Evolutionary conservation across 1,284 basidiomycete genomes (phyloP).

Genomic region (Ganoderma multipileum): DNA sequence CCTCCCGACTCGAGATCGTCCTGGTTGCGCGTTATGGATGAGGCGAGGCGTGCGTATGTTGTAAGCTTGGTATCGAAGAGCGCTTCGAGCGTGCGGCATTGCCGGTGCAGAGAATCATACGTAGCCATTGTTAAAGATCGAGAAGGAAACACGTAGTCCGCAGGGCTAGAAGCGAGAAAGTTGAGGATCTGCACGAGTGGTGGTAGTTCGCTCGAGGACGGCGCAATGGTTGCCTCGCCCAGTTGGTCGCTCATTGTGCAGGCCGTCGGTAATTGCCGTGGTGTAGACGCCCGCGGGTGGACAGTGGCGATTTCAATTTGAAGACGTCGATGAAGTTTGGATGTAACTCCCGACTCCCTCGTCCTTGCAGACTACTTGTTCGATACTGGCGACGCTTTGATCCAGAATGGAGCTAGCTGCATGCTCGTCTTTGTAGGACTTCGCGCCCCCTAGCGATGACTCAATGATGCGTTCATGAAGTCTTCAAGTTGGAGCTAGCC

Average conservation of each 20-base stretch:
- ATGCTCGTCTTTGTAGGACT: not conserved
- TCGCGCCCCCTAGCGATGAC: not conserved
- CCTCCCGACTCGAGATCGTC: conserved; percentile 78
- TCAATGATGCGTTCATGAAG: conserved; percentile 10
- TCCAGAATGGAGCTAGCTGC: not conserved
- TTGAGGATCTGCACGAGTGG: not conserved
- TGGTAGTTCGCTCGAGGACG: not conserved
- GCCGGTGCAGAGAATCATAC: conserved; percentile 83
- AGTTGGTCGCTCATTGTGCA: conserved; percentile 1
- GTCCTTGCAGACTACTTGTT: not conserved
- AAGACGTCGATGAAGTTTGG: not conserved
- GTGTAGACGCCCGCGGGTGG: not conserved
- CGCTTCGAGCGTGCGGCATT: conserved; percentile 91
- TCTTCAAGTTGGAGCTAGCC: not conserved
- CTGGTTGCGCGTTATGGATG: conserved; percentile 66
- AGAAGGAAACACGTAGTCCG: not conserved
- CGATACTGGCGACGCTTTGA: not conserved
- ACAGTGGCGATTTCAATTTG: not conserved
- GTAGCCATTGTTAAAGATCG: conserved; percentile 56
- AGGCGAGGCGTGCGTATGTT: conserved; percentile 86
- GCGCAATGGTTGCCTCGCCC: conserved; percentile 3
- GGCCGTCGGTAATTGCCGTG: conserved; percentile 6
- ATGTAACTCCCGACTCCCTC: conserved; percentile 4
- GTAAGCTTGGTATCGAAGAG: conserved; percentile 92
- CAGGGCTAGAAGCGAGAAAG: not conserved